Conservation (phyloP, 2,329 filamentous ascomycete species). For the Plenodomus lindquistii region DNA sequence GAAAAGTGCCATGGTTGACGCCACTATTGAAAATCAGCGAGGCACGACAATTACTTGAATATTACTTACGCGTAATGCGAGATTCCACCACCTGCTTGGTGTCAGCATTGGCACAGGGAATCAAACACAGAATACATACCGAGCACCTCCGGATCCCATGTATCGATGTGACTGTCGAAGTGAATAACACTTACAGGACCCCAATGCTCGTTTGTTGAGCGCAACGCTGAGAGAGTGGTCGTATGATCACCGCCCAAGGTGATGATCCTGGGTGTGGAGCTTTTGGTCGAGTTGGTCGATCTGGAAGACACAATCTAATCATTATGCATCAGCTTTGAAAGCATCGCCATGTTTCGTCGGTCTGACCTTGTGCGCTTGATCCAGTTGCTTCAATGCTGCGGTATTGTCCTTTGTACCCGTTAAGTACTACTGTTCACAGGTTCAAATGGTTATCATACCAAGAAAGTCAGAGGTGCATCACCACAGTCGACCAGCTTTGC, state of each 20-base stretch:
- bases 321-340: not conserved
- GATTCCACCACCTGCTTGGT: slow-evolving; percentile 56
- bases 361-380: slow-evolving; percentile 54
- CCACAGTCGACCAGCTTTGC: slow-evolving; percentile 60
- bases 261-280: slow-evolving; percentile 55
- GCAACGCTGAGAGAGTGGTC: slow-evolving; percentile 57
- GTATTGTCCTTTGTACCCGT: slow-evolving; percentile 54
- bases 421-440: not conserved
- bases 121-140: slow-evolving; percentile 37
- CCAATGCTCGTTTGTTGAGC: slow-evolving; percentile 56
- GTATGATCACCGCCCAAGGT: slow-evolving; percentile 61
- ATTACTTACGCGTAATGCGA: slow-evolving; percentile 60
- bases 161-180: slow-evolving; percentile 62
- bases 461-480: slow-evolving; percentile 55
- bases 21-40: slow-evolving; percentile 37
- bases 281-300: slow-evolving; percentile 51
- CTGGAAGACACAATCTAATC: slow-evolving; percentile 51
- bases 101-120: slow-evolving; percentile 5
- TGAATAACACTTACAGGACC: slow-evolving; percentile 61
- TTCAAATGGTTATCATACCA: slow-evolving; percentile 36
- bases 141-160: slow-evolving; percentile 59
- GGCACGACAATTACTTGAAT: not conserved
- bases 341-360: not conserved
- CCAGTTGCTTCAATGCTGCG: slow-evolving; percentile 57
- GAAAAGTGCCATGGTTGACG: slow-evolving; percentile 64